phyloP scores from a whole-genome alignment of 140 eudicot species.

The Stevia rebaudiana region DNA sequence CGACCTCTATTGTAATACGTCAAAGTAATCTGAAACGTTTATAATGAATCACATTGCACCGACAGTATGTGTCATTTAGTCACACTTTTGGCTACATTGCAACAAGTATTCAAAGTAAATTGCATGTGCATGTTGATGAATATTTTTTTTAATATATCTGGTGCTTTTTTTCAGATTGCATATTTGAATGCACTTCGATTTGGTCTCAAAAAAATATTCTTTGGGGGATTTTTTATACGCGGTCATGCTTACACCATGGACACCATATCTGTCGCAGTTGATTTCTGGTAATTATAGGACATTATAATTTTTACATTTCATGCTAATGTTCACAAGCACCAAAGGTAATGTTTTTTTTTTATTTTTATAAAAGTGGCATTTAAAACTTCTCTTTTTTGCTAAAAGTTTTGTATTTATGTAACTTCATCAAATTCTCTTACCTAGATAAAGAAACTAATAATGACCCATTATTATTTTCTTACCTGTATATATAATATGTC shows the following conservation, averaged over 20 bases:
- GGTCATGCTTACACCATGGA: slow-evolving; percentile 97
- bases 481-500: no score
- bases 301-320: neutral
- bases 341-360: neutral
- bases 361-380: neutral
- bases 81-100: neutral
- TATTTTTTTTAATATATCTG: slow-evolving; percentile 6
- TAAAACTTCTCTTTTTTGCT: neutral
- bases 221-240: slow-evolving; percentile 90
- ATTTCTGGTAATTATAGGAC: slow-evolving; percentile 64
- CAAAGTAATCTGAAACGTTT: slow-evolving; percentile 18
- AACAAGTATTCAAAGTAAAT: neutral
- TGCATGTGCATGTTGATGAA: slow-evolving; percentile 12
- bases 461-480: no score
- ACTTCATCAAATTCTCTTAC: neutral
- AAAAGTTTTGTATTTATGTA: no score
- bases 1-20: neutral
- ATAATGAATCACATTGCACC: neutral
- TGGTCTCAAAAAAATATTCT: slow-evolving; percentile 81
- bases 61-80: neutral
- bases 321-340: slow-evolving; percentile 15
- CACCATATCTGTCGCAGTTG: slow-evolving; percentile 88
- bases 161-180: slow-evolving; percentile 54
- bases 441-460: neutral
- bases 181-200: slow-evolving; percentile 86